Conservation (phyloP, 768 basidiomycete genomes). For the Pulveroboletus ravenelii region DNA sequence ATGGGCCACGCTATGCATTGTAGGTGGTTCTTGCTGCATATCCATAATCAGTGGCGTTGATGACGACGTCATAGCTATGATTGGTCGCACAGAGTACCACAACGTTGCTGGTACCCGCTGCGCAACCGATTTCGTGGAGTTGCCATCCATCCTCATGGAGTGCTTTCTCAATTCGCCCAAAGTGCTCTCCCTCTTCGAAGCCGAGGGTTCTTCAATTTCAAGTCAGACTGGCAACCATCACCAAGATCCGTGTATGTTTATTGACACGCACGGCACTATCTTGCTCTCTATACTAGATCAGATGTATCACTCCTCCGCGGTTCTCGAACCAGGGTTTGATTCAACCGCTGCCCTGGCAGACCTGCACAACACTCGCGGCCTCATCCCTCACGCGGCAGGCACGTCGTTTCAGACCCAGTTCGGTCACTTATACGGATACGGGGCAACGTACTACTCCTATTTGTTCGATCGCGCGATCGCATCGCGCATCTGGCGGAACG, state of each 20-base stretch:
- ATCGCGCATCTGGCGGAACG: conserved; percentile 76
- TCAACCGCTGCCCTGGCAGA: conserved; percentile 63
- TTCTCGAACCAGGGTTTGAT: conserved; percentile 55
- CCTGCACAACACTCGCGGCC: conserved; percentile 62
- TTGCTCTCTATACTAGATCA: conserved; percentile 88
- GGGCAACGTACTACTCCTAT: conserved; percentile 97
- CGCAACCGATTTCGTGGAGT: conserved; percentile 96
- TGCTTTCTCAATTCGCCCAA: conserved; percentile 84
- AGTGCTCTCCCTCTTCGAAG: conserved; percentile 76
- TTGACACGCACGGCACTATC: conserved; percentile 91
- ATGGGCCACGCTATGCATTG: conserved; percentile 99
- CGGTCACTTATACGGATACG: conserved; percentile 92
- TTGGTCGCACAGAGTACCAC: conserved; percentile 94
- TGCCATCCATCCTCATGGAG: conserved; percentile 98
- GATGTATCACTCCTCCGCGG: conserved; percentile 73
- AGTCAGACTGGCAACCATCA: conserved; percentile 60
- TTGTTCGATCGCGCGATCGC: conserved; percentile 96
- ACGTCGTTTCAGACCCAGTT: conserved; percentile 97
- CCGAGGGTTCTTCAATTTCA: conserved; percentile 40
- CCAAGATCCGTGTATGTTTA: conserved; percentile 69
- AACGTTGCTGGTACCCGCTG: conserved; percentile 97
- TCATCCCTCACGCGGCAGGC: conserved; percentile 77
- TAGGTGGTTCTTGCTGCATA: conserved; percentile 41
- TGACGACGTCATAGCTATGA: conserved; percentile 68
- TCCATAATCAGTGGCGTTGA: conserved; percentile 1